Percentiles rank a stretch among this genome's conserved stretches.
These are phyloP conservation scores for Leishmania lainsoni DNA, from an alignment of 208 protist species.

Conservation along the genomic window DNA sequence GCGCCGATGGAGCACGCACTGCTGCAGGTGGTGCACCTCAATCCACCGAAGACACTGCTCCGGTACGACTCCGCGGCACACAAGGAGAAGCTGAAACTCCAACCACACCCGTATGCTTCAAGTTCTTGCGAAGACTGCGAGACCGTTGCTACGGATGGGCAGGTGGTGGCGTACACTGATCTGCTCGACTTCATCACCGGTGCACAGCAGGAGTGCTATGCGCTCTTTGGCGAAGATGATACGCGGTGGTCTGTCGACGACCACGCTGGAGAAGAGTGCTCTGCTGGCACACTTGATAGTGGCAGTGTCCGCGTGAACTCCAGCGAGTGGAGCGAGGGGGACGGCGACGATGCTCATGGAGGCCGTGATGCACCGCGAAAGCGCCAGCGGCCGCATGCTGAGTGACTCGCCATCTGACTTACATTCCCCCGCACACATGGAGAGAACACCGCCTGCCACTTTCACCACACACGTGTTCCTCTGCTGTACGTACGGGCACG, in stretches of 20 bases:
- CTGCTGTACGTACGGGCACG: background rate
- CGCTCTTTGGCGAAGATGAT: slow-evolving; percentile 57
- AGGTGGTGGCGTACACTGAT: slow-evolving; percentile 40
- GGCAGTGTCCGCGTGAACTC: slow-evolving; percentile 32
- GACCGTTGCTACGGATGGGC: slow-evolving; percentile 7
- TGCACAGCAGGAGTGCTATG: slow-evolving; percentile 60
- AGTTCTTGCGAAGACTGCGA: slow-evolving; percentile 18
- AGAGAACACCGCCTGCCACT: background rate
- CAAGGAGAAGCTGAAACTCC: slow-evolving; percentile 22
- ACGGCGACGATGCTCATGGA: background rate
- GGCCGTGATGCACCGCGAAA: slow-evolving; percentile 9
- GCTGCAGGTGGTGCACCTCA: slow-evolving; percentile 18
- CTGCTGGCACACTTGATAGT: slow-evolving; percentile 1
- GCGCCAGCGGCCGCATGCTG: slow-evolving; percentile 9
- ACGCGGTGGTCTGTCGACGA: slow-evolving; percentile 21
- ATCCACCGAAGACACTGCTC: slow-evolving; percentile 16
- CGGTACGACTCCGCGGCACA: slow-evolving; percentile 24
- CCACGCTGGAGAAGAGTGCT: slow-evolving; percentile 7
- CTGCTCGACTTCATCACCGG: slow-evolving; percentile 54
- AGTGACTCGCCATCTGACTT: background rate
- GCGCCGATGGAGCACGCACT: slow-evolving; percentile 24
- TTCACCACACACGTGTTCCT: background rate
- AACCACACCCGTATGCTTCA: slow-evolving; percentile 28
- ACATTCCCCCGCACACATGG: background rate
- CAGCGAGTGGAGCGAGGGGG: slow-evolving; percentile 45